Evolutionary conservation across 2,329 filamentous ascomycete species (phyloP).

Genomic region (Trichophaea hybrida): DNA sequence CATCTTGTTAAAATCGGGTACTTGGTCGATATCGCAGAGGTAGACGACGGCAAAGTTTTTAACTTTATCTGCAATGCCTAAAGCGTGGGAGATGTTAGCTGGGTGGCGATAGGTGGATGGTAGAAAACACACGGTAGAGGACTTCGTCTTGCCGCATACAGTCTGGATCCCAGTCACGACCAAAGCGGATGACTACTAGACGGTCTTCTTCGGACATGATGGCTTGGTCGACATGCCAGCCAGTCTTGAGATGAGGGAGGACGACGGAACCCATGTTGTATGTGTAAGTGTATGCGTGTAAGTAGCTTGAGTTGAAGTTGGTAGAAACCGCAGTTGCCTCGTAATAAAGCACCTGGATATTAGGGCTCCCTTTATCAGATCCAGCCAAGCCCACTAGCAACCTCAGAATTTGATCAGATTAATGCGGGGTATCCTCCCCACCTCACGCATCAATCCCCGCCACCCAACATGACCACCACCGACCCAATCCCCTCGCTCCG

Average conservation of each 20-base stretch:
- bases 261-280: constrained; percentile 63
- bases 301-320: neutral
- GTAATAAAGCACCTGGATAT: neutral
- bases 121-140: constrained; percentile 49
- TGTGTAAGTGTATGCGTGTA: no score
- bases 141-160: constrained; percentile 77
- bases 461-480: constrained; percentile 3
- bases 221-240: constrained; percentile 97
- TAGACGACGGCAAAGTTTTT: constrained; percentile 92
- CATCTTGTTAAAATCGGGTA: constrained; percentile 92
- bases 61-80: constrained; percentile 68
- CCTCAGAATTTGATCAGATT: constrained; percentile 1
- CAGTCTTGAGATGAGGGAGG: constrained; percentile 75
- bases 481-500: constrained; percentile 45
- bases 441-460: neutral
- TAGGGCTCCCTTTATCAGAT: neutral
- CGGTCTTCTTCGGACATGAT: constrained; percentile 85
- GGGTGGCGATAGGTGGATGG: neutral
- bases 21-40: constrained; percentile 80
- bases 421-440: neutral
- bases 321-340: neutral
- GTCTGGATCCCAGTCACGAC: constrained; percentile 69
- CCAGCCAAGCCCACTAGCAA: neutral
- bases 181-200: constrained; percentile 85
- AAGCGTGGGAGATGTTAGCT: neutral